These are phyloP conservation scores for Blastomyces percursus DNA, from an alignment of 2,329 filamentous ascomycete species.

Conservation along the genomic window DNA sequence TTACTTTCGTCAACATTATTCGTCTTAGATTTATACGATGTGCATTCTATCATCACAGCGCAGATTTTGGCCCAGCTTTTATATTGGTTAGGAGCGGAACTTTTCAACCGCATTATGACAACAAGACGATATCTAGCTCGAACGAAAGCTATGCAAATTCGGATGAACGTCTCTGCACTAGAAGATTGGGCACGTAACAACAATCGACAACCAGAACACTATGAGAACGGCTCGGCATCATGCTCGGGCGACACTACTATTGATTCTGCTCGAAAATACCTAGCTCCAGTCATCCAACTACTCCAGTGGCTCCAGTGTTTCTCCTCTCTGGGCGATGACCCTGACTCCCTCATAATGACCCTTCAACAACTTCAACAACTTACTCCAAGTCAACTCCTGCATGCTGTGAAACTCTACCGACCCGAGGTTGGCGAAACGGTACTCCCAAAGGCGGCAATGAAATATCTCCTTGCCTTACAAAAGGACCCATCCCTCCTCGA, in stretches of 20 bases:
- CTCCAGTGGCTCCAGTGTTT: constrained; percentile 98
- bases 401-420: constrained; percentile 84
- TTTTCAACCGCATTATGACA: constrained; percentile 97
- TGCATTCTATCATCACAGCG: constrained; percentile 89
- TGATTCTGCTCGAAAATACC: constrained; percentile 70
- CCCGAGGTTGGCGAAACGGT: constrained; percentile 92
- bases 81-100: constrained; percentile 91
- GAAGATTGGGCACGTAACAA: constrained; percentile 95
- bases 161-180: constrained; percentile 91
- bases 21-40: constrained; percentile 95
- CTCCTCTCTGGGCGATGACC: constrained; percentile 81
- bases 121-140: constrained; percentile 88
- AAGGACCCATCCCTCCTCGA: constrained; percentile 55
- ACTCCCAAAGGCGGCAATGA: constrained; percentile 74
- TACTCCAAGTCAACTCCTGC: constrained; percentile 78
- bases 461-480: constrained; percentile 72
- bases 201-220: constrained; percentile 90
- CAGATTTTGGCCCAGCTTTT: constrained; percentile 87
- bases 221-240: constrained; percentile 79
- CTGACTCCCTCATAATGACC: constrained; percentile 78
- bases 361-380: constrained; percentile 78
- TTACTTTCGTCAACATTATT: constrained; percentile 92
- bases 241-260: constrained; percentile 77
- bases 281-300: constrained; percentile 83
- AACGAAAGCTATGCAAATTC: constrained; percentile 98